Base-by-base conservation (phyloP, 225 moss, liverwort and hornwort species). In the Pleurozium schreberi region DNA sequence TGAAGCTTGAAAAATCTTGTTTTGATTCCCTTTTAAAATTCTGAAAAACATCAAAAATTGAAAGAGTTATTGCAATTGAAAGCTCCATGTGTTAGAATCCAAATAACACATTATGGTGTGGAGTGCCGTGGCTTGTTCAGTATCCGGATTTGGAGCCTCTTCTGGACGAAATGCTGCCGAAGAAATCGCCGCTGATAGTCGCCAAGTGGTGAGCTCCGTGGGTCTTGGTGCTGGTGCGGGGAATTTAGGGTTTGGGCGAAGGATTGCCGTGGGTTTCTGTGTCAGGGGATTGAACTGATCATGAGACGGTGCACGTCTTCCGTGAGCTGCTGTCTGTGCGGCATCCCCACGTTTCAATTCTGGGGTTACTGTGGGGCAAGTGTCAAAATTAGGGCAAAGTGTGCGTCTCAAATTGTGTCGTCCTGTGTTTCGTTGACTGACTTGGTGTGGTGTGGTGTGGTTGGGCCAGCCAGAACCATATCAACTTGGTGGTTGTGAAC, bases 401-500 rank as follows among this genome's bases (percentile, higher is more conserved):
- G 33, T 78, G 55, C 9, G 38, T 77, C 53, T 53, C 22, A 21
- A 36, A 50, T 36, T 55, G 76, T 75, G 75, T 33, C 33, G 18
- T 12, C 45, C 30, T 47, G 74, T 74, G 47, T 31, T 75, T 49
- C 20, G 49, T 36, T 14, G 76, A 8, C 82, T 64, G 89, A 91
- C 80, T 80, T 84, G 84, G 38, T 77, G 60, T 87, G 75, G 18
- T 64, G 47, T 84, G 68, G n/a, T 53, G 53, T 53, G 90, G 55
- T 86, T 87, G 90, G 80, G 89, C 75, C 94, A 98, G 99, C 92
- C 99, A 99, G 91, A 99, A 99, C 82, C 99, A 99, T 64, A 96
- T 99, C 91, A 99, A 97, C 92, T 89, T 99, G 93, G 99, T 99
- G 61, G 97, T 96, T 49, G 97, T 97, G 62, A 97, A 97, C 91